These are phyloP conservation scores for Mortierella sp. DNA, from an alignment of 371 early-diverging fungal genomes.

Conservation along the genomic window DNA sequence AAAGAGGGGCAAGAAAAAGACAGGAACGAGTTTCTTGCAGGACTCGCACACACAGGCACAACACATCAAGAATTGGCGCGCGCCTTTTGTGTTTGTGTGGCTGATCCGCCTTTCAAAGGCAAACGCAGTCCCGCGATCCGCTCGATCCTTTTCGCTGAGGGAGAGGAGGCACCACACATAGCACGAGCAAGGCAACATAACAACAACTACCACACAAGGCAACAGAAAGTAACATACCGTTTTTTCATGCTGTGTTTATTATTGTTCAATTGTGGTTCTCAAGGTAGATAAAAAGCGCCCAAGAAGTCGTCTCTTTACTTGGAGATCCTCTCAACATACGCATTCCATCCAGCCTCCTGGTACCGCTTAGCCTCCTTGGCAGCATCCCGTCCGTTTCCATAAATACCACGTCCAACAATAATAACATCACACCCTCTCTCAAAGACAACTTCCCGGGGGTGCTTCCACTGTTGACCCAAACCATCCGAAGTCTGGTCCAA, in stretches of 20 bases:
- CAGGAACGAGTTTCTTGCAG: background rate
- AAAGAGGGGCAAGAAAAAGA: background rate
- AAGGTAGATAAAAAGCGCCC: no score
- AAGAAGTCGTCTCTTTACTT: constrained; percentile 17
- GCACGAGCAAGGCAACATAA: background rate
- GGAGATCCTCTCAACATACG: constrained; percentile 80
- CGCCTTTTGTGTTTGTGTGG: constrained; percentile 7
- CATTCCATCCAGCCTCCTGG: constrained; percentile 94
- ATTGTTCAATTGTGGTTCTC: background rate
- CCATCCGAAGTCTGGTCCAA: constrained; percentile 86
- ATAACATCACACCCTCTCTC: constrained; percentile 93
- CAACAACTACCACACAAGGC: background rate
- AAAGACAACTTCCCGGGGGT: constrained; percentile 88
- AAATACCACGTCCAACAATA: constrained; percentile 97
- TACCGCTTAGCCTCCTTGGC: constrained; percentile 84
- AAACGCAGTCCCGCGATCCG: constrained; percentile 17
- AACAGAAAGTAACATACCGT: background rate
- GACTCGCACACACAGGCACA: background rate
- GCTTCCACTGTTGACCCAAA: constrained; percentile 95
- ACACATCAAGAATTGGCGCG: background rate
- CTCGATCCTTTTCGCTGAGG: no score
- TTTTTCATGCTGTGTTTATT: constrained; percentile 18
- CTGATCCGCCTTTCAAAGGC: background rate
- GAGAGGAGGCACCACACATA: background rate
- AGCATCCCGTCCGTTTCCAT: constrained; percentile 83